phyloP scores from a whole-genome alignment of 805 yeast genomes.

The Cyberlindnera japonica region DNA sequence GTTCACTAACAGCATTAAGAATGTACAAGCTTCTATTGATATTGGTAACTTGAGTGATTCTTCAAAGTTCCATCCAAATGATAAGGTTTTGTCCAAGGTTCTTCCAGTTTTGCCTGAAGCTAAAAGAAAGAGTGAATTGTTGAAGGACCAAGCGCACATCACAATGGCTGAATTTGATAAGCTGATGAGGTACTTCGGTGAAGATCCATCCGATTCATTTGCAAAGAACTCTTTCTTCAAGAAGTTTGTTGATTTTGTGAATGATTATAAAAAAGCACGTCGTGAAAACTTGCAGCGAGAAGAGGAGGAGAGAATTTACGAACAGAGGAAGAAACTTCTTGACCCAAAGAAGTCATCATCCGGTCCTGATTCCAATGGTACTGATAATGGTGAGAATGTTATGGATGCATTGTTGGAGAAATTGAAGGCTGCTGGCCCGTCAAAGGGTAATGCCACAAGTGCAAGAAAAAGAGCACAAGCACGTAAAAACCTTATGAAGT shows the following conservation, averaged over 20 bases:
- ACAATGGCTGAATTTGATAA: slow-evolving; percentile 52
- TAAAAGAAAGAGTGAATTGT: slow-evolving; percentile 44
- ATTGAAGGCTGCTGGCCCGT: slow-evolving; percentile 80
- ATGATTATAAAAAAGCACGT: slow-evolving; percentile 61
- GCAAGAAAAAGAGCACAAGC: slow-evolving; percentile 80
- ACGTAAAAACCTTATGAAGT: slow-evolving; percentile 53
- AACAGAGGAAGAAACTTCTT: slow-evolving; percentile 55
- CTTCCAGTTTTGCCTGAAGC: slow-evolving; percentile 54
- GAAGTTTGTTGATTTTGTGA: slow-evolving; percentile 56
- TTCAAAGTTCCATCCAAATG: slow-evolving; percentile 62
- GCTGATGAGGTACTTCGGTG: slow-evolving; percentile 70
- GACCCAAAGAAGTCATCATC: slow-evolving; percentile 33
- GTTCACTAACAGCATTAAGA: slow-evolving; percentile 45
- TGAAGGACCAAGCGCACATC: slow-evolving; percentile 46
- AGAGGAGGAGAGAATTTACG: slow-evolving; percentile 62
- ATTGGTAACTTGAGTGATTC: slow-evolving; percentile 64
- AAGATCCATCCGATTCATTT: slow-evolving; percentile 50
- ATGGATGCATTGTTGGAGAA: slow-evolving; percentile 88
- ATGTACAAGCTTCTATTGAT: slow-evolving; percentile 50
- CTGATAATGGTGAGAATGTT: slow-evolving; percentile 43
- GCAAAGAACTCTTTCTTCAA: slow-evolving; percentile 58
- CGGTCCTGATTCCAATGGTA: slow-evolving; percentile 32
- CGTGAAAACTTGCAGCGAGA: slow-evolving; percentile 62
- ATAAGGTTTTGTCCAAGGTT: slow-evolving; percentile 52
- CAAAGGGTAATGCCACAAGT: slow-evolving; percentile 69